Base-by-base conservation (phyloP, 176 grass and related monocot genomes). In the Carex cristatella region DNA sequence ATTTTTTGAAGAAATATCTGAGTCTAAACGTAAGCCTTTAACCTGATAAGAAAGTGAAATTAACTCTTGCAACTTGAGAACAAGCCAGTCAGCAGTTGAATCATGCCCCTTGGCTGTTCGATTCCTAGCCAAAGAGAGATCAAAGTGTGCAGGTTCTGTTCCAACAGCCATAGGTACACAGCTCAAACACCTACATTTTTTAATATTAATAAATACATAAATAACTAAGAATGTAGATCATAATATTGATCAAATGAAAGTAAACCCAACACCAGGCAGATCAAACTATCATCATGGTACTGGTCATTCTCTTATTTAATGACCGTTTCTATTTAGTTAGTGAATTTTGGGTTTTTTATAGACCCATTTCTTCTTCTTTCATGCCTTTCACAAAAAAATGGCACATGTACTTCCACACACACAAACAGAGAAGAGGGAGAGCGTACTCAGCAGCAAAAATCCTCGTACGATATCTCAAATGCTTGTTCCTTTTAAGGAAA, bases 31-130 rank as follows among this genome's bases (percentile, higher is more conserved):
- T 78, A 57, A 78, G 28, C 28, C 74, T 63, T 68, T 18, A 53
- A 98, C 95, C 95, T 98, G 95, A 85, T 95, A 98, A 66, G 95
- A 95, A 88, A 98, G 89, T 63, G 95, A 93, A 15, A 98, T 85
- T 81, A 98, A 85, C 42, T 98, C 95, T 79, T 98, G 95, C 72
- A 98, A 88, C 79, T 98, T 94, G 86, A 98, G 87, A 84, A 98
- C 90, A 42, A 98, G 95, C 95, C 88, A 98, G 81, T 98, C 93
- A 89, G 81, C 76, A 61, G 69, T 87, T 10, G 81, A 23, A 85
- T 80, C 58, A 72, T 61, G 69, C 28, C 89, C 89, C 66, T 89
- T 82, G 70, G 86, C 46, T 86, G 85, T 81, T 63, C 62, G 66
- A 66, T 46, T 89, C 83, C 91, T 93, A 72, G 95, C 95, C 82